phyloP scores from a whole-genome alignment of 208 protist species.

The Leptomonas seymouri region DNA sequence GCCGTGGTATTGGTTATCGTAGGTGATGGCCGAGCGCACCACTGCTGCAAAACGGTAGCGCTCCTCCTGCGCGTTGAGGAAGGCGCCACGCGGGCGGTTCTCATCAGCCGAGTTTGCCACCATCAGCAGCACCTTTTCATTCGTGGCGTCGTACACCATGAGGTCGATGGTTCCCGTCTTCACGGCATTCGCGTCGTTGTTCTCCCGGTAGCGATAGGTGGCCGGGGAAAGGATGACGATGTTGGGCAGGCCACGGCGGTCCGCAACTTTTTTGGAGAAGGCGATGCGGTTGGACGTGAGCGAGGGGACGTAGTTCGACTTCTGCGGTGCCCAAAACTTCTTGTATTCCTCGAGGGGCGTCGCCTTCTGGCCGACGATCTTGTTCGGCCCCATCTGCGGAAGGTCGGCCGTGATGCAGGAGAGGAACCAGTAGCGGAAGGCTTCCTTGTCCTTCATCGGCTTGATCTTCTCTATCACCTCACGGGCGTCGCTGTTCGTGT shows the following conservation, averaged over 20 bases:
- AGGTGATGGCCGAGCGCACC: slow-evolving; percentile 75
- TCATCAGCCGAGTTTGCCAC: slow-evolving; percentile 72
- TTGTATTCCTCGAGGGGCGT: slow-evolving; percentile 78
- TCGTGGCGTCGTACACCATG: slow-evolving; percentile 85
- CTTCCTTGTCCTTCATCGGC: slow-evolving; percentile 72
- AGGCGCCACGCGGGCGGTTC: slow-evolving; percentile 64
- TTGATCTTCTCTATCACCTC: slow-evolving; percentile 52
- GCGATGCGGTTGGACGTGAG: slow-evolving; percentile 54
- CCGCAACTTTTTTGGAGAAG: slow-evolving; percentile 69
- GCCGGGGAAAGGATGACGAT: slow-evolving; percentile 73
- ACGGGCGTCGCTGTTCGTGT: slow-evolving; percentile 40
- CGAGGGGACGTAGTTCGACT: slow-evolving; percentile 75
- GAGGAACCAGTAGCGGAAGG: slow-evolving; percentile 88
- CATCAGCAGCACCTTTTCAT: slow-evolving; percentile 88
- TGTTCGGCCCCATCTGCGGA: slow-evolving; percentile 84
- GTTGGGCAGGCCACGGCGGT: slow-evolving; percentile 61
- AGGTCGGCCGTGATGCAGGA: slow-evolving; percentile 79
- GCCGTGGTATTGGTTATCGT: slow-evolving; percentile 82
- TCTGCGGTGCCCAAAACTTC: slow-evolving; percentile 74
- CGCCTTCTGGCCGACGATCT: slow-evolving; percentile 76
- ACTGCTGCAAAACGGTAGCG: slow-evolving; percentile 84
- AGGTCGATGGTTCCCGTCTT: slow-evolving; percentile 71
- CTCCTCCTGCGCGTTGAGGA: slow-evolving; percentile 81
- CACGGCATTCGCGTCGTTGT: slow-evolving; percentile 77
- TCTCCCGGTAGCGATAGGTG: slow-evolving; percentile 83